Evolutionary conservation across 352 stramenopile genomes (phyloP).

Genomic region (Pythium apleroticum): DNA sequence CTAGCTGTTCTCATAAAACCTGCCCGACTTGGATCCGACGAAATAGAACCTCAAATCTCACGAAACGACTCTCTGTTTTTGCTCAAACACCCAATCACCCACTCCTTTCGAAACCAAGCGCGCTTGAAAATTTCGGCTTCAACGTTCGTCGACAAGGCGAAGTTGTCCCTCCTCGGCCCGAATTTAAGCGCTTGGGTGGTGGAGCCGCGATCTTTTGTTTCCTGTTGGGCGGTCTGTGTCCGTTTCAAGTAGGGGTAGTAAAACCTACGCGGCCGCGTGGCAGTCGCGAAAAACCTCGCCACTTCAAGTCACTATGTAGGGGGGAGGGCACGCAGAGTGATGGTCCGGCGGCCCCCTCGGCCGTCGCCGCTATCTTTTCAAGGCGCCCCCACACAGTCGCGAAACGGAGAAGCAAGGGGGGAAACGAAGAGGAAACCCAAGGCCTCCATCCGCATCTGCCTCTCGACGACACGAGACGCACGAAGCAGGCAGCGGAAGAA

Average conservation of each 20-base stretch:
- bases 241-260: constrained; percentile 20
- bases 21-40: neutral
- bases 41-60: neutral
- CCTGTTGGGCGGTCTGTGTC: constrained; percentile 15
- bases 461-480: constrained; percentile 22
- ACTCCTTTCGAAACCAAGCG: constrained; percentile 7
- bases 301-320: constrained; percentile 26
- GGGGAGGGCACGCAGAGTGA: constrained; percentile 14
- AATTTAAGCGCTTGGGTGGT: constrained; percentile 25
- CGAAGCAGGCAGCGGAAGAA: constrained; percentile 1
- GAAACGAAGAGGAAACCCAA: constrained; percentile 20
- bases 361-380: constrained; percentile 24
- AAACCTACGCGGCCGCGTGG: constrained; percentile 28
- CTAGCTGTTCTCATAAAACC: neutral
- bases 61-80: constrained; percentile 18
- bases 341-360: constrained; percentile 11
- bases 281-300: constrained; percentile 28
- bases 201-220: constrained; percentile 25
- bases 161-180: neutral
- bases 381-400: constrained; percentile 52
- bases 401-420: constrained; percentile 49
- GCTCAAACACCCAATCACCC: constrained; percentile 23
- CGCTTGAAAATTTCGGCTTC: constrained; percentile 18
- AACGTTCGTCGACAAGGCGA: neutral
- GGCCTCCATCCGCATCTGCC: constrained; percentile 17